Evolutionary conservation across 106 monocot genomes (phyloP).

Genomic region (Dendrobium catenatum): DNA sequence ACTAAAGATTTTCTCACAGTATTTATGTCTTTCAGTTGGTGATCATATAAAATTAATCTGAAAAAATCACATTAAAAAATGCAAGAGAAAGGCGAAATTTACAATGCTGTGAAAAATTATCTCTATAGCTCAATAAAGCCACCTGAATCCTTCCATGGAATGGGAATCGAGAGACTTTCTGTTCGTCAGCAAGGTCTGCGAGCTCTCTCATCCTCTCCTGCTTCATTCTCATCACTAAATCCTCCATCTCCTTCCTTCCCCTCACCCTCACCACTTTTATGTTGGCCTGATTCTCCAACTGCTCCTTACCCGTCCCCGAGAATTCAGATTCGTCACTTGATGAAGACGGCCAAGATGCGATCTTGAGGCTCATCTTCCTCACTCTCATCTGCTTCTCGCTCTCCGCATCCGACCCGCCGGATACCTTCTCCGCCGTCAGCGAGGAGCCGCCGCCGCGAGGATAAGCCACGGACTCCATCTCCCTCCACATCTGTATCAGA

Average conservation of each 20-base stretch:
- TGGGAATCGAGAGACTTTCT: constrained; percentile 52
- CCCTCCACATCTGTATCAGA: constrained; percentile 89
- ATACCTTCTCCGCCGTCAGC: constrained; percentile 1
- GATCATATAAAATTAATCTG: no score
- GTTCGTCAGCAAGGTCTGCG: constrained; percentile 15
- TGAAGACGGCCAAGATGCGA: neutral
- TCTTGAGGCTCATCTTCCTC: constrained; percentile 15
- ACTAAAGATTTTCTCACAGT: no score
- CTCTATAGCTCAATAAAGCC: neutral
- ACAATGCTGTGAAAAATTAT: neutral
- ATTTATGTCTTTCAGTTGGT: no score
- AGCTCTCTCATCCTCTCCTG: constrained; percentile 48
- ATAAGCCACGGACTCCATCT: constrained; percentile 54
- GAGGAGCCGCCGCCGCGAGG: constrained; percentile 3
- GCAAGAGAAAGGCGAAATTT: no score
- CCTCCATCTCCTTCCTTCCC: constrained; percentile 44
- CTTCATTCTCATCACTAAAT: constrained; percentile 36
- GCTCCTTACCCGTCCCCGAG: neutral
- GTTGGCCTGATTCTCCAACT: neutral
- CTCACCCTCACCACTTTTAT: constrained; percentile 15
- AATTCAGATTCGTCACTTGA: constrained; percentile 7
- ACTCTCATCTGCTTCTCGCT: constrained; percentile 15
- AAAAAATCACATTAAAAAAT: no score
- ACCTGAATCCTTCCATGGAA: constrained; percentile 75
- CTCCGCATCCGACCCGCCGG: constrained; percentile 7